Base-by-base conservation (phyloP, 345 rosid genomes). In the Eucalyptus sp. region DNA sequence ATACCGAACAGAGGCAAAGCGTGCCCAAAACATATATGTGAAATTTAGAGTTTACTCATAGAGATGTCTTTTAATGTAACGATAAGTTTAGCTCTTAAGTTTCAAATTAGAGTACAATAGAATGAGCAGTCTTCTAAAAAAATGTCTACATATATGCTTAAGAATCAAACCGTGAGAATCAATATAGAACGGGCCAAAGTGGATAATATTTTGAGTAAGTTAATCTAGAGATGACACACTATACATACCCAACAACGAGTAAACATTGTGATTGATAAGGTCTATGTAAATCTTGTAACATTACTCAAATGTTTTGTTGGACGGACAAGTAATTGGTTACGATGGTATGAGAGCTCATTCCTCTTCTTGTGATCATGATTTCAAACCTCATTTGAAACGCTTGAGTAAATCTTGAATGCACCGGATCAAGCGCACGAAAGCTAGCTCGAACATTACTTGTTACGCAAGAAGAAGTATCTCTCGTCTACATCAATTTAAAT, bases 1-100 rank as follows among this genome's bases (percentile, higher is more conserved):
- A 52, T 20, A 18, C 1, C 2, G 1, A 18, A 52, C 24, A 52
- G 2, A 52, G 10, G 2, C 4, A 52, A 0, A 52, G 56, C 10
- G 4, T 52, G 56, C 56, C 24, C 10, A 52, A 18, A 5, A 56
- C 27, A 9, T 22, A 56, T 20, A 56, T 56, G 29, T 56, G 27
- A 56, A 56, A 56, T 9, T 8, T 24, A 24, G 27, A 56, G 62
- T 56, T 56, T 20, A 56, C 62, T 56, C 29, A 56, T 1, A 10
- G 27, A 56, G 29, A 56, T 0, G 0, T 24, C 27, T 56, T 56
- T 56, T 9, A 24, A 22, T 56, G 27, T 56, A 9, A 56, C 1
- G 1, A 24, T 24, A 24, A 22, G 62, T 56, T 9, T 56, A 56
- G 25, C 58, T 52, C 25, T 52, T 52, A 18, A 52, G 58, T 52